Percentiles rank a stretch among this genome's conserved stretches.
Conservation (phyloP, 768 basidiomycete species). For the Asterophora lycoperdoides region DNA sequence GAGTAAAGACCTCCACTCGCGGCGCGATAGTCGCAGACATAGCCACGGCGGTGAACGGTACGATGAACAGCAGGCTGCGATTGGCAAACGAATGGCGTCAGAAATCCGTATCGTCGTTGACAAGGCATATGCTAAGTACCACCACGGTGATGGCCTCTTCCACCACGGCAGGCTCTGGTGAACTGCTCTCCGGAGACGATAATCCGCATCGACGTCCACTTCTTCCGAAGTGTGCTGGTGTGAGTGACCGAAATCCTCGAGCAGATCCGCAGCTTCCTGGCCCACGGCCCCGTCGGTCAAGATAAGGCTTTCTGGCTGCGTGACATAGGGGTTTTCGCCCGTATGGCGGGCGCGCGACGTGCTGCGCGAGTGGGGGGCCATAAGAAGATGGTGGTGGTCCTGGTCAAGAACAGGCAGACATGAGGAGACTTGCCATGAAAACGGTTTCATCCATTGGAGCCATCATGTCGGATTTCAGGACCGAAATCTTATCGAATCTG, state of each 20-base stretch:
- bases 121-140: constrained; percentile 42
- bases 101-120: neutral
- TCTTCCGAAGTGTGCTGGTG: constrained; percentile 29
- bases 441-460: no score
- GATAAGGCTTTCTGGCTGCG: constrained; percentile 33
- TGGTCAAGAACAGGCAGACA: no score
- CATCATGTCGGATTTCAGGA: neutral
- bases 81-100: neutral
- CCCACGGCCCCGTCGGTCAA: constrained; percentile 43
- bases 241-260: constrained; percentile 43
- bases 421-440: no score
- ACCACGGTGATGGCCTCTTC: constrained; percentile 68
- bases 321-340: constrained; percentile 21
- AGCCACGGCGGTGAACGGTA: constrained; percentile 54
- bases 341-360: constrained; percentile 7
- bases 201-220: constrained; percentile 23
- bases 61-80: constrained; percentile 51
- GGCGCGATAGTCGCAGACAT: constrained; percentile 60
- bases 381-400: constrained; percentile 1
- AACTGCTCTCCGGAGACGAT: constrained; percentile 9
- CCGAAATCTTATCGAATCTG: neutral
- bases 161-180: constrained; percentile 58
- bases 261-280: constrained; percentile 42
- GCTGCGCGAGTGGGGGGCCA: neutral
- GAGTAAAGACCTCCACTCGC: constrained; percentile 69